Evolutionary conservation across 345 rosid species (phyloP), one percentile per base, ranked within the genome.

Genomic region (Ceriops zippeliana): DNA sequence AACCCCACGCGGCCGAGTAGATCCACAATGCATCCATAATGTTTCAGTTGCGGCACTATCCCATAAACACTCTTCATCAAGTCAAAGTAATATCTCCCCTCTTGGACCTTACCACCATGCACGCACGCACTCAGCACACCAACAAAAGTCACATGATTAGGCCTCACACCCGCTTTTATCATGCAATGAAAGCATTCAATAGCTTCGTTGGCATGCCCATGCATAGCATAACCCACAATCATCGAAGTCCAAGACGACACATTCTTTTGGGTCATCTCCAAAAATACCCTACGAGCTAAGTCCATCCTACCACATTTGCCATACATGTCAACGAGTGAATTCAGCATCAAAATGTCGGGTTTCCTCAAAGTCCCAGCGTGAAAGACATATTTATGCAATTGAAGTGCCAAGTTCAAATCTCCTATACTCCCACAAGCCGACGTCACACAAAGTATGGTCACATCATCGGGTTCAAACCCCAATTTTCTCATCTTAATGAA

Each of bases 291-390:
- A 31, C 63, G 65, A 0, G 96, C 97, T 61, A 86, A 75, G 66
- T 90, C 98, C 96, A 93, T 89, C 35, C 84, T 75, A 53, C 97
- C 96, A 20, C 96, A 89, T 80, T 93, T 90, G 5, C 95, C 97
- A 34, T 87, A 87, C 91, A 86, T 80, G 66, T 90, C 92, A 1
- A 87, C 70, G 10, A 90, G 79, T 1, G 97, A 90, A 82, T 90
- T 93, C 77, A 82, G 35, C 96, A 86, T 89, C 82, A 90, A 72
- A 11, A 81, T 64, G 21, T 83, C 90, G 0, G 85, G 75, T 42
- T 85, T 90, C 21, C 62, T 80, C 3, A 47, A 61, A 13, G 42
- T 68, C 69, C 62, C 86, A 16, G 90, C 90, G 46, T 84, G 86
- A 52, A 87, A 70, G 63, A 84, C 92, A 63, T 83, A 86, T 65